Base-by-base conservation (phyloP, 139 green algal species). In the Nannochloris sp. region DNA sequence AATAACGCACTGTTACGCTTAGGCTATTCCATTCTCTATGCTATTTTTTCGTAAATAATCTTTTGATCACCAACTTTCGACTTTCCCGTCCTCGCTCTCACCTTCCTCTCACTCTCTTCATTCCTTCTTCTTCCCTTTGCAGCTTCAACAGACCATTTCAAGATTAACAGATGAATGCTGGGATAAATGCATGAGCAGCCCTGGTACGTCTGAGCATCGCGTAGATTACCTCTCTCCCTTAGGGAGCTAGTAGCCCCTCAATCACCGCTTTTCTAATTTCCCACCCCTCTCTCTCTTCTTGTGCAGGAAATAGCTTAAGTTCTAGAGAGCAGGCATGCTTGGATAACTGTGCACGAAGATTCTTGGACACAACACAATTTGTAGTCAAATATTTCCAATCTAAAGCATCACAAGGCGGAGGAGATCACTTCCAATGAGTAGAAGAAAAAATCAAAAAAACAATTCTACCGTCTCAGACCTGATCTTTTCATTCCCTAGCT, bases 301-400 rank as follows among this genome's bases (percentile, higher is more conserved):
- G n/a, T 38, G n/a, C 68, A 75, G 68, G 68, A 39, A 68, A 48
- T 55, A 67, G 53, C 60, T 32, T 76, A 31, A 61, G 56, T 4
- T 61, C 34, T 25, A 54, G 70, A 30, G 73, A 80, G 33, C 32
- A 64, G 31, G 47, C 55, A 23, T 80, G 73, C 61, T 46, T 80
- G 33, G 67, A 72, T 42, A 75, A 80, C 66, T 80, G 73, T 39
- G 66, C 73, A 1, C 47, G 54, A 35, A 58, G 73, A 7, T 80
- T 80, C 56, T 42, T 80, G 13, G 71, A 78, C 6, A 74, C 71
- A 5, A 74, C 71, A n/a, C 65, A 78, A 46, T 78, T 78, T 61
- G 71, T 78, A 32, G 71, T 77, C 31, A 62, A 72, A 25, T 72
- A 77, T 38, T 78, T 72, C 35, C 71, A 78, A 23, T n/a, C 38